Percentiles rank a stretch among this genome's conserved stretches.
Evolutionary conservation across 169 alveolate species (phyloP).

Genomic region (Theileria sp.): DNA sequence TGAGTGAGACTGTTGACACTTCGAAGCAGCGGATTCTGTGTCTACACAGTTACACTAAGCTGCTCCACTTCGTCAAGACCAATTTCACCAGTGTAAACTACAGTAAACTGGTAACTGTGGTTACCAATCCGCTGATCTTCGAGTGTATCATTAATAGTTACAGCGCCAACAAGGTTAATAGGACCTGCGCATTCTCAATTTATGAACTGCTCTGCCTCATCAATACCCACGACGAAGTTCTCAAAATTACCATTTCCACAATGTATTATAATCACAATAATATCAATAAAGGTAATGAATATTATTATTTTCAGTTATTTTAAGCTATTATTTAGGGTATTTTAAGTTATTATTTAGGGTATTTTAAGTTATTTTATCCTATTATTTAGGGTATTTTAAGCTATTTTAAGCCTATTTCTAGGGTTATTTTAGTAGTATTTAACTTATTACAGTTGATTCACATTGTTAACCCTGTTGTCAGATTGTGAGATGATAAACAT

Average conservation of each 20-base stretch:
- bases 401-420: no score
- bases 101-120: not conserved
- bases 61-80: conserved; percentile 34
- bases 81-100: not conserved
- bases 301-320: no score
- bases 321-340: not conserved
- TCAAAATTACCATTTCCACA: conserved; percentile 41
- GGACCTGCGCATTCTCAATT: conserved; percentile 40
- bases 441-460: no score
- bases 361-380: no score
- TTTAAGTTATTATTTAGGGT: not conserved
- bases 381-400: no score
- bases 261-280: conserved; percentile 23
- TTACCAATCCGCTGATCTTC: conserved; percentile 43
- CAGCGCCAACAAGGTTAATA: conserved; percentile 36
- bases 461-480: conserved; percentile 28
- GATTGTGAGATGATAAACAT: not conserved
- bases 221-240: conserved; percentile 31
- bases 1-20: conserved; percentile 2
- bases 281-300: not conserved
- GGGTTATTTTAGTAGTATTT: no score
- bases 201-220: conserved; percentile 43
- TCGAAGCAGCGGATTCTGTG: conserved; percentile 40
- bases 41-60: conserved; percentile 24
- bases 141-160: conserved; percentile 47